Evolutionary conservation across 192 early-diverging fungal genomes (phyloP), one percentile per base, ranked within the genome.

Genomic region (Rhizophlyctis rosea): DNA sequence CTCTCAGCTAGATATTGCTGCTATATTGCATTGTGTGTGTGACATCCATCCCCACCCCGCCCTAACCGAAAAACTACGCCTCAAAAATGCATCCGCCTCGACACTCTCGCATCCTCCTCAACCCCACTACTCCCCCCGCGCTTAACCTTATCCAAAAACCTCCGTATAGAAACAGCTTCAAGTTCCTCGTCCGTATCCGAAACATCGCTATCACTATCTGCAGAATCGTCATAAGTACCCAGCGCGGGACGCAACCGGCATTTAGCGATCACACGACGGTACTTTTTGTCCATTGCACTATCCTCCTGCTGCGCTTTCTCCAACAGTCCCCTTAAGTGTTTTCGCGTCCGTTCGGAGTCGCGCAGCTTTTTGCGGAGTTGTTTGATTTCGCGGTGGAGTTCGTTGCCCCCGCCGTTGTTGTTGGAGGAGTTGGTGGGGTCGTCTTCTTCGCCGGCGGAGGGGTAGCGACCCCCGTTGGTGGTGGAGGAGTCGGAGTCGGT

Each of bases 291-390:
- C 18, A 54, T 35, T 21, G 35, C 32, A n/a, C 21, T 25, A 39
- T 67, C 65, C 30, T 68, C 58, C 18, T 18, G 5, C 3, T 44
- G 7, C 18, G 54, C 54, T 25, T 21, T 44, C 28, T 57, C 57
- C 23, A 65, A 32, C 34, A 74, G 57, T 36, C 61, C 58, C 47
- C 59, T 29, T 4, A 74, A 48, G n/a, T 57, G 61, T 48, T 74
- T 74, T 1, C 67, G 72, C 21, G 58, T 30, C 3, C 51, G 59
- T 44, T 74, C 72, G 24, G 64, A 64, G n/a, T 74, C 72, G 27
- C 63, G 61, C 14, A 74, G 52, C 33, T 61, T 50, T 27, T 44
- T 32, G 31, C 64, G 62, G n/a, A 74, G 44, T 11, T 23, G 23
- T n/a, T 47, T 31, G 44, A 74, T 18, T 44, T 44, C 39, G 18